Conservation (phyloP, 2,329 filamentous ascomycete species). For the Amauroascus verrucosus region DNA sequence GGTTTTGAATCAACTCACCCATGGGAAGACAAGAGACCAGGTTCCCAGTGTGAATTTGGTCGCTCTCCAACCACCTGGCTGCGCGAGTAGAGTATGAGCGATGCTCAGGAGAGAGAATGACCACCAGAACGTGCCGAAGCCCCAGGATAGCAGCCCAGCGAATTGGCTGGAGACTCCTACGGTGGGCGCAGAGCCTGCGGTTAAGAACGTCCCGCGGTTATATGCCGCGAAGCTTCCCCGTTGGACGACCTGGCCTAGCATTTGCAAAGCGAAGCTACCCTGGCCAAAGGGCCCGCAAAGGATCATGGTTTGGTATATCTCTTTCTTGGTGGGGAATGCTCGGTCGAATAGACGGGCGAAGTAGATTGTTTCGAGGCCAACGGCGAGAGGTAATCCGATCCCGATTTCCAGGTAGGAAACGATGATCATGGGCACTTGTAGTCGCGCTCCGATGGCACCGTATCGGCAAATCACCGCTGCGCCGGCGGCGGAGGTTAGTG, state of each 20-base stretch:
- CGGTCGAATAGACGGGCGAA: constrained; percentile 25
- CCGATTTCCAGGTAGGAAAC: constrained; percentile 35
- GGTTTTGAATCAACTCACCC: constrained; percentile 24
- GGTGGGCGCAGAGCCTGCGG: constrained; percentile 24
- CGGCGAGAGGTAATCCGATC: constrained; percentile 25
- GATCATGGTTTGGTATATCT: constrained; percentile 34
- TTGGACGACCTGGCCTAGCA: constrained; percentile 28
- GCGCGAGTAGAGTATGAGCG: constrained; percentile 20
- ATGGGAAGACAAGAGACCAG: constrained; percentile 34
- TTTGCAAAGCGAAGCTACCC: constrained; percentile 32
- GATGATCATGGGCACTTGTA: constrained; percentile 33
- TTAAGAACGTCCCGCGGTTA: constrained; percentile 26
- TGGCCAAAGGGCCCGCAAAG: constrained; percentile 34
- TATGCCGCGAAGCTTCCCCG: constrained; percentile 27
- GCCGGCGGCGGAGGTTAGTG: constrained; percentile 33
- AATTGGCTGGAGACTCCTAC: constrained; percentile 31
- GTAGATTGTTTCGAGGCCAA: constrained; percentile 28
- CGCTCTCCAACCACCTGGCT: constrained; percentile 17
- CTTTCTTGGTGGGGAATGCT: constrained; percentile 19
- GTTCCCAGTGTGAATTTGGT: constrained; percentile 25
- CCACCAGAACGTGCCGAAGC: constrained; percentile 36
- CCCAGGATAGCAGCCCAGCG: constrained; percentile 32
- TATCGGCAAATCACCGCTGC: constrained; percentile 29
- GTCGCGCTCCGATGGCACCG: constrained; percentile 20
- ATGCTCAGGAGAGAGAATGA: constrained; percentile 32